Evolutionary conservation across 306 rosid genomes (phyloP).

Genomic region (Dalbergia cultrata): DNA sequence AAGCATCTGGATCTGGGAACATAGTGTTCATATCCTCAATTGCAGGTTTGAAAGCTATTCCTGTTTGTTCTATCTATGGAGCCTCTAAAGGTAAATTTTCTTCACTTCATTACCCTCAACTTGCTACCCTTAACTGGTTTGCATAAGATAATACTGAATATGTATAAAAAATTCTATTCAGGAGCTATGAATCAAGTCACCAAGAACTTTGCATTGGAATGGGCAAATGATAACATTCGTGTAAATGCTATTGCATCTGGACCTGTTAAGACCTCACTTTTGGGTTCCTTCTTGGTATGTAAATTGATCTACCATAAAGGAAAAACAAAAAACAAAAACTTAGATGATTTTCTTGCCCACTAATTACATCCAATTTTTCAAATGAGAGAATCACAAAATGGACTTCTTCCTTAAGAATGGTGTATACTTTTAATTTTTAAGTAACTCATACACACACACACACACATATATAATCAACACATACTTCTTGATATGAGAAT

Average conservation of each 20-base stretch:
- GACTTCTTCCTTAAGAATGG: no score
- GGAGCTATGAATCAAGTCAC: conserved; percentile 76
- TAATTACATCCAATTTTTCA: no score
- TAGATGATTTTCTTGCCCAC: no score
- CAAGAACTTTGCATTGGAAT: conserved; percentile 63
- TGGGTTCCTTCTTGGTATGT: conserved; percentile 17
- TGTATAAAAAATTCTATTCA: not conserved
- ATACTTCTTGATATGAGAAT: no score
- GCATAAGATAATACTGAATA: not conserved
- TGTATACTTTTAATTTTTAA: no score
- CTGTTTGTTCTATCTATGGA: conserved; percentile 55
- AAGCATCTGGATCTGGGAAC: conserved; percentile 48
- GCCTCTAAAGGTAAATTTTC: conserved; percentile 67
- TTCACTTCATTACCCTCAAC: not conserved
- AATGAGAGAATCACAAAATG: no score
- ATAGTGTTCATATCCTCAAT: conserved; percentile 49
- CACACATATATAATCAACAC: no score
- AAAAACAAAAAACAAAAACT: no score
- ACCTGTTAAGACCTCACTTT: conserved; percentile 19
- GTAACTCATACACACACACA: no score
- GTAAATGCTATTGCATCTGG: conserved; percentile 60
- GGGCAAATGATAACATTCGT: conserved; percentile 68
- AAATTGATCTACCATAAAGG: no score
- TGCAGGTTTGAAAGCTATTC: conserved; percentile 44
- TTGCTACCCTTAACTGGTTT: not conserved